Evolutionary conservation across 305 asterid species (phyloP).

Genomic region (Solanum hybrid): DNA sequence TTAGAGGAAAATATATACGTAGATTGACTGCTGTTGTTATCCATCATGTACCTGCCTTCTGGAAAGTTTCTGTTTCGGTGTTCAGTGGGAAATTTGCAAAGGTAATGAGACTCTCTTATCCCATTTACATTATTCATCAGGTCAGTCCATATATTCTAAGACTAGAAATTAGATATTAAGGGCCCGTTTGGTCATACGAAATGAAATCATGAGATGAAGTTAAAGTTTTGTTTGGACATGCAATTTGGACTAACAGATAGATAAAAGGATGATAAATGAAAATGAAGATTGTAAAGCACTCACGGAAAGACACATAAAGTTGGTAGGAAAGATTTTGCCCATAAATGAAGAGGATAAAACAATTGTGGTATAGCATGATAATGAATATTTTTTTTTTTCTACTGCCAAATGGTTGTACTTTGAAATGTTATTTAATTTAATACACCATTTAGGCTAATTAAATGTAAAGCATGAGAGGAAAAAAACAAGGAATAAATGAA

Average conservation of each 20-base stretch:
- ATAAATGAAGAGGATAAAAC: neutral
- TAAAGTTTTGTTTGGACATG: neutral
- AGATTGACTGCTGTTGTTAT: conserved; percentile 82
- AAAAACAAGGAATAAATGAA: neutral
- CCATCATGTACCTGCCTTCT: conserved; percentile 83
- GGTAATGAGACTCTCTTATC: conserved; percentile 29
- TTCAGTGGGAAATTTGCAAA: conserved; percentile 92
- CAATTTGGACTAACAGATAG: neutral
- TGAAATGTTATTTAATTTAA: neutral
- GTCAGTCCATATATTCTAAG: neutral
- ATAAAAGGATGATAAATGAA: neutral
- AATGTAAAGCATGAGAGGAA: neutral
- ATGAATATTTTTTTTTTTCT: too few species aligned
- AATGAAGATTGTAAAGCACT: neutral
- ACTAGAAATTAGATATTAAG: neutral
- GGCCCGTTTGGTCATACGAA: neutral
- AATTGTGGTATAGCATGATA: neutral
- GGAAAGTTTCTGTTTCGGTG: conserved; percentile 93
- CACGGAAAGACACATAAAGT: neutral
- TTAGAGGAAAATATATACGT: conserved; percentile 75
- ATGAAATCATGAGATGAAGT: neutral
- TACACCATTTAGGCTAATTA: neutral
- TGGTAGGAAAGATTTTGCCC: neutral
- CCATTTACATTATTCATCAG: neutral
- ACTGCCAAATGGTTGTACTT: neutral